Base-by-base conservation (phyloP, 2,329 filamentous ascomycete genomes). In the Diaporthe helianthi region DNA sequence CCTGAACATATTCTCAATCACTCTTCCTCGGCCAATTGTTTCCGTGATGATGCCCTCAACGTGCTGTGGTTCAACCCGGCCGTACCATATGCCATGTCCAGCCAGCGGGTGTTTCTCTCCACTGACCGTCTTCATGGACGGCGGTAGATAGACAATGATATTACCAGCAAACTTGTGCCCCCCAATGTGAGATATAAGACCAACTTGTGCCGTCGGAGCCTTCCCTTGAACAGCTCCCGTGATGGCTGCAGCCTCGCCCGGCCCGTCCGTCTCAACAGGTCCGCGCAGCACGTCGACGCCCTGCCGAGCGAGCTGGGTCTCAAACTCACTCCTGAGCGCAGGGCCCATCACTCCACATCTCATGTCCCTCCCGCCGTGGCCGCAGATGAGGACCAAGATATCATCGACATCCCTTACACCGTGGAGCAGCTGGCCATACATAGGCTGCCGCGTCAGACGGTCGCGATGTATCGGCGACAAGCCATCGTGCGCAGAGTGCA, bases 141-240 rank as follows among this genome's bases (percentile, higher is more conserved):
- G 90, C 5, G 93, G 93, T 6, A 96, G 78, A 75, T 96, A 96
- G 1, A 96, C 80, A 58, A 96, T 93, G 44, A 95, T 87, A 78
- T 97, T 97, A 1, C 93, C 93, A 0, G 93, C 93, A 77, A 91
- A 95, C 78, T 94, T 94, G 79, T 97, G 93, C 0, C 93, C 93
- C 1, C 93, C 92, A 65, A 97, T 90, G 75, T 97, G 93, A 71
- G 90, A 93, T 67, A 94, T 92, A 67, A 91, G 75, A 0, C 88
- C 93, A 0, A 94, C 86, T 58, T 89, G 82, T 2, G 89, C 91
- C 0, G 84, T 81, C 8, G 54, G 44, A 15, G 44, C 51, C 17
- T 61, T 47, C 41, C 44, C 51, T 36, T 55, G 41, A 17, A 71
- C 74, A 15, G 71, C 65, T 6, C 76, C 76, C 3, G 74, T 67